Evolutionary conservation across 331 rosid genomes (phyloP), one percentile per base, ranked within the genome.

Genomic region (Phaseolus coccineus): DNA sequence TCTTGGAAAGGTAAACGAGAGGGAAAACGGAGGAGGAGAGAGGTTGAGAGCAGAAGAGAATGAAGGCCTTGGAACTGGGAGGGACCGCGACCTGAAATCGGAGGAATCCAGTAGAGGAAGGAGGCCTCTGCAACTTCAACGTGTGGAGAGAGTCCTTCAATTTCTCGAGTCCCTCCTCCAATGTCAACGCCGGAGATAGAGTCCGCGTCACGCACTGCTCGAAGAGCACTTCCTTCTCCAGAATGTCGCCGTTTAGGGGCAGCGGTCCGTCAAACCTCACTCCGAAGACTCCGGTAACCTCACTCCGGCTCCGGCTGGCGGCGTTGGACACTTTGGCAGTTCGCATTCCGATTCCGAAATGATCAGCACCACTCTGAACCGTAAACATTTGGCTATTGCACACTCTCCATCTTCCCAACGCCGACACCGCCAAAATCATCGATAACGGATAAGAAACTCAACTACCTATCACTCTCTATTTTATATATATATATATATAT

Each of bases 11-110:
- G 69, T 86, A 95, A 57, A 89, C 85, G 77, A 91, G 82, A 58
- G 99, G 99, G 82, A 81, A 93, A 44, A 90, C 96, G 16, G 59
- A 56, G 5, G 90, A 87, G 11, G 87, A 80, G 87, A 87, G 90
- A 8, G 89, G 98, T 78, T 95, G 99, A 74, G 86, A 83, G 75
- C 92, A 93, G 80, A 96, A 96, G 96, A 91, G 89, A 39, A 81
- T 46, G 84, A 96, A 86, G 13, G 98, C 96, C 84, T 88, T 96
- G 14, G 94, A 81, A 81, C 97, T 81, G 4, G 96, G 98, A 69
- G 98, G 96, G 76, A 93, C 92, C 12, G 86, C 90, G 78, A 96
- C 93, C 99, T 90, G 94, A 88, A 95, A 90, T 87, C 98, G 85
- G 42, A 91, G 82, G 74, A 91, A 78, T 56, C 97, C 98, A 15